A percentile compares a stretch with the other conserved stretches of the same genome.
Evolutionary conservation across 306 rosid species (phyloP).

Genomic region (Ormosia emarginata): DNA sequence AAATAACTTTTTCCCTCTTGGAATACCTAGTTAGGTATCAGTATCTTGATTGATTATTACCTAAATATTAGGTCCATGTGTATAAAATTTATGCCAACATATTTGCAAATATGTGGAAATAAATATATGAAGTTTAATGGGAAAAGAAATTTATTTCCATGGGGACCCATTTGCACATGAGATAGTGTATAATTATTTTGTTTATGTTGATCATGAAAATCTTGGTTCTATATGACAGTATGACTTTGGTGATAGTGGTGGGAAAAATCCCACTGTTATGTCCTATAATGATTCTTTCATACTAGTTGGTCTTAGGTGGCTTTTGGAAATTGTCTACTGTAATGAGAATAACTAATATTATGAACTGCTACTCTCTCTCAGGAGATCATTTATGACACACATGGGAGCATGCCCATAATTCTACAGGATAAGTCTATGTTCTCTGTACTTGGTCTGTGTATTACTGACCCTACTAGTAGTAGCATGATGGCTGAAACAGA

Average conservation of each 20-base stretch:
- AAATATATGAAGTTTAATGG: background rate
- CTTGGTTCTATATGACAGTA: slow-evolving; percentile 1
- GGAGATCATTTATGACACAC: slow-evolving; percentile 56
- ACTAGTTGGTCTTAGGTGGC: slow-evolving; percentile 13
- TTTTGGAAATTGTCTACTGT: slow-evolving; percentile 13
- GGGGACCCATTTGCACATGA: background rate
- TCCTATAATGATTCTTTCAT: slow-evolving; percentile 10
- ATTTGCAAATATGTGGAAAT: background rate
- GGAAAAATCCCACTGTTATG: slow-evolving; percentile 1
- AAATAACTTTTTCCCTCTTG: background rate
- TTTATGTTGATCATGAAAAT: slow-evolving; percentile 3
- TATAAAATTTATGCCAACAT: background rate
- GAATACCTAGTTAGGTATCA: background rate
- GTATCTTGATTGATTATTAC: slow-evolving; percentile 2
- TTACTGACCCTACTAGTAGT: slow-evolving; percentile 30
- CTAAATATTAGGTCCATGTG: background rate
- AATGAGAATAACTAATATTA: slow-evolving; percentile 14
- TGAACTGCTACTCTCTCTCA: slow-evolving; percentile 37
- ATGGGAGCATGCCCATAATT: slow-evolving; percentile 53
- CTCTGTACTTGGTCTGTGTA: slow-evolving; percentile 62
- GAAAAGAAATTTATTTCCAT: slow-evolving; percentile 5
- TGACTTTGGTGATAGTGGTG: background rate
- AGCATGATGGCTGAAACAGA: slow-evolving; percentile 26
- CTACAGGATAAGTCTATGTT: slow-evolving; percentile 63
- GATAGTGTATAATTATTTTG: background rate